A percentile compares a stretch with the other conserved stretches of the same genome.
Conservation (phyloP, 805 yeast species). For the Hanseniaspora clermontiae region DNA sequence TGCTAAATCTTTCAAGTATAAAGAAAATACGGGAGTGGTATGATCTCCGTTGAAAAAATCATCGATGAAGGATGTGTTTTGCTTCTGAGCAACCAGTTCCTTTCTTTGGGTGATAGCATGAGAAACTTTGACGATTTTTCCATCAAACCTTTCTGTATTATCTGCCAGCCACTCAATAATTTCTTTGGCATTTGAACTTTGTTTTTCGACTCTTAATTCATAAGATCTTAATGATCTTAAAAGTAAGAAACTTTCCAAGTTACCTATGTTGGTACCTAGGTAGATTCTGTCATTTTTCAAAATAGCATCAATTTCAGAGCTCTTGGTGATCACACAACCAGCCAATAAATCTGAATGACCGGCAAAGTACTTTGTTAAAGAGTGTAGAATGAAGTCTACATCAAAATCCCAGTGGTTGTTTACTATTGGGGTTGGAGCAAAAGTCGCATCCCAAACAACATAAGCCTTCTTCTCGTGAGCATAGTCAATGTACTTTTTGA, state of each 20-base stretch:
- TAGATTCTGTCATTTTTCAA: conserved; percentile 52
- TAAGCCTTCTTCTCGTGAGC: conserved; percentile 72
- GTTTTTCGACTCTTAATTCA: conserved; percentile 57
- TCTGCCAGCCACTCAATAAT: conserved; percentile 48
- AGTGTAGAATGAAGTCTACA: conserved; percentile 81
- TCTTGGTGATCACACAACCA: conserved; percentile 63
- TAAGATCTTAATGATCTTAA: conserved; percentile 71
- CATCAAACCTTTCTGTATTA: conserved; percentile 33
- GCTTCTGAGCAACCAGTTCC: background rate
- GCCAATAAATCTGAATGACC: conserved; percentile 91
- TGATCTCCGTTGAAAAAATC: conserved; percentile 51
- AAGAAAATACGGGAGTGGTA: conserved; percentile 59
- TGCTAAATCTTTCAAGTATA: conserved; percentile 38
- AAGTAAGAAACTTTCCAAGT: conserved; percentile 61
- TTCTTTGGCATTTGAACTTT: conserved; percentile 47
- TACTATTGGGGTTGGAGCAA: conserved; percentile 79
- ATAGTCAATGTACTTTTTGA: conserved; percentile 46
- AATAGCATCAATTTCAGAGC: conserved; percentile 32
- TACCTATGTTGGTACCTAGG: conserved; percentile 69
- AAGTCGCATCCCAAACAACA: conserved; percentile 68
- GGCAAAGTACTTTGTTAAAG: conserved; percentile 86
- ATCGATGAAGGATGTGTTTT: conserved; percentile 47
- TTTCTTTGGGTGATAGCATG: conserved; percentile 64
- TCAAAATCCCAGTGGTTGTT: conserved; percentile 71
- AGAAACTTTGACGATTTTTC: conserved; percentile 39